Conservation (phyloP, 805 yeast species). For the Spencermartinsiella europaea region DNA sequence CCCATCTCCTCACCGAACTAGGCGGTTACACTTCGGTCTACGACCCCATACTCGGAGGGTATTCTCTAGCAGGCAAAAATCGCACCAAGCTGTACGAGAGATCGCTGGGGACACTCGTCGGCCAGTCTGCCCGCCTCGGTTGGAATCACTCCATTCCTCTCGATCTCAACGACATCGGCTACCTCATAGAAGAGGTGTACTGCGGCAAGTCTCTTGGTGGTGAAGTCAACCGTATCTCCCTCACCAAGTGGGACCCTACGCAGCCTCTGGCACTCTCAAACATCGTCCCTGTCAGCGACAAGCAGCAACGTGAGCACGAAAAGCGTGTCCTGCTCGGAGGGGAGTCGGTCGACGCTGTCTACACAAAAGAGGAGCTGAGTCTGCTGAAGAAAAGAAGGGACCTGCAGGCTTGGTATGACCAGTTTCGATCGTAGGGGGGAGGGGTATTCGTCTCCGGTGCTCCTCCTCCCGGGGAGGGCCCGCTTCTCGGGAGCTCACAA, state of each 20-base stretch:
- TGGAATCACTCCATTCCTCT: slow-evolving; percentile 57
- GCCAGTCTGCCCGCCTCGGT: slow-evolving; percentile 79
- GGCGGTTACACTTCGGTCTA: slow-evolving; percentile 57
- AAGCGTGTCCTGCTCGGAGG: slow-evolving; percentile 64
- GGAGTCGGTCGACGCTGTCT: slow-evolving; percentile 58
- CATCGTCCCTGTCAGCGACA: slow-evolving; percentile 81
- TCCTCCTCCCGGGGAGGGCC: neutral
- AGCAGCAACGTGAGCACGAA: slow-evolving; percentile 81
- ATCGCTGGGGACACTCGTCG: slow-evolving; percentile 74
- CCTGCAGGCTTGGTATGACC: slow-evolving; percentile 72
- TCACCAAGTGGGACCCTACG: slow-evolving; percentile 78
- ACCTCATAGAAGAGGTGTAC: slow-evolving; percentile 84
- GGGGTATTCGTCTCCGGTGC: too few species aligned
- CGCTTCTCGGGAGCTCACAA: neutral
- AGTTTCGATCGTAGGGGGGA: slow-evolving; percentile 45
- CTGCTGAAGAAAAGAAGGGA: slow-evolving; percentile 58
- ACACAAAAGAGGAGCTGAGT: slow-evolving; percentile 53
- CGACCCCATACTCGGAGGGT: slow-evolving; percentile 53
- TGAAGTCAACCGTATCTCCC: slow-evolving; percentile 69
- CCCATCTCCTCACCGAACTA: slow-evolving; percentile 69
- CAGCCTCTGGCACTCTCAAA: slow-evolving; percentile 61
- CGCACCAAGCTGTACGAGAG: slow-evolving; percentile 82
- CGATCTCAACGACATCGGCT: slow-evolving; percentile 66
- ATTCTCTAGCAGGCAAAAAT: slow-evolving; percentile 77
- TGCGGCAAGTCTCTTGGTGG: slow-evolving; percentile 87